A percentile compares a stretch with the other conserved stretches of the same genome.
These are phyloP conservation scores for Aspergillus quadricinctus DNA, from an alignment of 2,329 filamentous ascomycete genomes.

Conservation along the genomic window DNA sequence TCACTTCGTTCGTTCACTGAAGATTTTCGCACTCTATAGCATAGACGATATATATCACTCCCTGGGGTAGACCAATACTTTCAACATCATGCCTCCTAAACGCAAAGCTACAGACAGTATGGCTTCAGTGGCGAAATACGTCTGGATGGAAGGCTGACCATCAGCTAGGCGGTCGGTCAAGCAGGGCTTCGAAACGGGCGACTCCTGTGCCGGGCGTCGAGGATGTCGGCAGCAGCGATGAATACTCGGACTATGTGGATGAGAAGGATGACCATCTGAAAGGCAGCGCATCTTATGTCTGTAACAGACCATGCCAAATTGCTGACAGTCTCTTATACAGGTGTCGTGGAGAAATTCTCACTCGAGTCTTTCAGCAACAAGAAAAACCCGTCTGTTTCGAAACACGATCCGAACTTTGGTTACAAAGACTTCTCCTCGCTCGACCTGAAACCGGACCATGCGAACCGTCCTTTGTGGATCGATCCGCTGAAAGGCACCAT, in stretches of 20 bases:
- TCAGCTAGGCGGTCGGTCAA: constrained; percentile 39
- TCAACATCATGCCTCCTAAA: constrained; percentile 61
- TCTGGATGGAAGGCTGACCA: constrained; percentile 28
- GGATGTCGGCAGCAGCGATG: constrained; percentile 51
- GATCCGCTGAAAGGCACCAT: constrained; percentile 82
- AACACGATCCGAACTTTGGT: constrained; percentile 53
- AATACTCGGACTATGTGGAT: constrained; percentile 52
- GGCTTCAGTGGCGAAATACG: constrained; percentile 21
- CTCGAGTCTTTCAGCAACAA: constrained; percentile 49
- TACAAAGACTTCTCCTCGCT: constrained; percentile 78
- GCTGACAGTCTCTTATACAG: constrained; percentile 25
- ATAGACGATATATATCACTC: constrained; percentile 16
- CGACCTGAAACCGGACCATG: constrained; percentile 79
- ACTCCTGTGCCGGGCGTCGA: constrained; percentile 43
- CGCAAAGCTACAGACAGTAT: constrained; percentile 60
- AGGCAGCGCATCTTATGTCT: constrained; percentile 30
- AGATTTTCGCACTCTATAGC: not conserved
- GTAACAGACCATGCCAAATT: constrained; percentile 7
- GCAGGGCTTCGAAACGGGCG: constrained; percentile 46
- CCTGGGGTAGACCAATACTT: not conserved
- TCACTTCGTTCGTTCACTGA: constrained; percentile 4
- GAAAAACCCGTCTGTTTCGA: constrained; percentile 36
- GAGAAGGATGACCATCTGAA: constrained; percentile 46
- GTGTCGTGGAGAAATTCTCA: constrained; percentile 52
- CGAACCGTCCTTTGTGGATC: constrained; percentile 88